Evolutionary conservation across 2,329 filamentous ascomycete genomes (phyloP).

Genomic region (Aureobasidium sp.): DNA sequence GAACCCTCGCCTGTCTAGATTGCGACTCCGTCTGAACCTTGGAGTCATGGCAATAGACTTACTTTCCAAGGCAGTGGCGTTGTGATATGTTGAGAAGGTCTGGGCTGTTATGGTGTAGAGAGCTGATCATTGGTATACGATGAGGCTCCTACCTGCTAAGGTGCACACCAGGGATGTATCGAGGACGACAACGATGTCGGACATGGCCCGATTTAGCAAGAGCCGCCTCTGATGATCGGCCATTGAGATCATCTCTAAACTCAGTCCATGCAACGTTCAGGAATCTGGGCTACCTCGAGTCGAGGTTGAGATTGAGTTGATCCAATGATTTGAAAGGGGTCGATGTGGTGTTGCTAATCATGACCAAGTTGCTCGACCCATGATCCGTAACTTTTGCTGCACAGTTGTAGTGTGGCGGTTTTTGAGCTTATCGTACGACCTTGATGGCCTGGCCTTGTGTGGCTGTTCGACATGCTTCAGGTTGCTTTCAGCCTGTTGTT

Average conservation of each 20-base stretch:
- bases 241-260: neutral
- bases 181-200: neutral
- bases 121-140: neutral
- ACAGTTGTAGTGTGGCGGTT: neutral
- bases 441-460: neutral
- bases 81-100: neutral
- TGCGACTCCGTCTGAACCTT: neutral
- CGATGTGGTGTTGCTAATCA: neutral
- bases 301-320: neutral
- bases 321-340: no score
- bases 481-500: neutral
- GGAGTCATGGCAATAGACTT: neutral
- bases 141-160: neutral
- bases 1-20: no score
- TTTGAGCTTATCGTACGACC: neutral
- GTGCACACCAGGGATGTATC: neutral
- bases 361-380: neutral
- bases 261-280: neutral
- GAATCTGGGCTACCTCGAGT: neutral
- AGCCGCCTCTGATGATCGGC: neutral
- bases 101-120: neutral
- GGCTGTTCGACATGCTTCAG: neutral
- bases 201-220: neutral
- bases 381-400: neutral
- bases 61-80: neutral